Evolutionary conservation across 176 grass and related monocot species (phyloP).

Genomic region (Carex kokanica): DNA sequence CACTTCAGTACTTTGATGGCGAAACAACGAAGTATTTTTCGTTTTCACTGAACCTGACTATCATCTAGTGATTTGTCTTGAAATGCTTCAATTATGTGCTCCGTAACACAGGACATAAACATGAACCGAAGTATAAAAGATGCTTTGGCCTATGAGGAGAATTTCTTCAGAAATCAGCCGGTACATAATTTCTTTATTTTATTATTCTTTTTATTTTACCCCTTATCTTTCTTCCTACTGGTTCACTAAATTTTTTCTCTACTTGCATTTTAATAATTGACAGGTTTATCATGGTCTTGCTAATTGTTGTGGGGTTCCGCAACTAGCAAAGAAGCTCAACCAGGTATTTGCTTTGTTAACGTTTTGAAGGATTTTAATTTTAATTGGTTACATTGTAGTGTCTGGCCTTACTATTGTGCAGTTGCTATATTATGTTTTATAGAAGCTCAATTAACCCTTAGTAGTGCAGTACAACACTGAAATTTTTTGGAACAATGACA

Average conservation of each 20-base stretch:
- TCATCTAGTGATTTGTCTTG: constrained; percentile 13
- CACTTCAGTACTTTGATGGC: neutral
- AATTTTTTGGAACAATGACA: neutral
- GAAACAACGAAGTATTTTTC: neutral
- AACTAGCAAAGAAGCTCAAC: constrained; percentile 97
- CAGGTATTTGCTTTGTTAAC: constrained; percentile 46
- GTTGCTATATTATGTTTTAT: neutral
- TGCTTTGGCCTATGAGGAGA: constrained; percentile 81
- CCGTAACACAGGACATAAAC: constrained; percentile 75
- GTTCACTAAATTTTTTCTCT: constrained; percentile 18
- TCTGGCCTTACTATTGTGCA: neutral
- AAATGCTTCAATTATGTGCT: constrained; percentile 12
- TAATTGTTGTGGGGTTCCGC: constrained; percentile 82
- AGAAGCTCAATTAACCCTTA: neutral
- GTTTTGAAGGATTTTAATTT: neutral
- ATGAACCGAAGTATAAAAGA: constrained; percentile 86
- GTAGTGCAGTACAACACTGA: neutral
- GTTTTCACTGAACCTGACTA: neutral
- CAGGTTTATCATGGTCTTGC: constrained; percentile 94
- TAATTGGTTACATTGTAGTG: neutral
- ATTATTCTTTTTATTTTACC: constrained; percentile 2
- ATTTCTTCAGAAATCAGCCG: constrained; percentile 72
- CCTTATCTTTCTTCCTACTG: constrained; percentile 7
- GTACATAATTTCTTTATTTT: constrained; percentile 43
- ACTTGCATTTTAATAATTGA: constrained; percentile 18